Base-by-base conservation (phyloP, 164 flowering plant species). In the Piper betle region DNA sequence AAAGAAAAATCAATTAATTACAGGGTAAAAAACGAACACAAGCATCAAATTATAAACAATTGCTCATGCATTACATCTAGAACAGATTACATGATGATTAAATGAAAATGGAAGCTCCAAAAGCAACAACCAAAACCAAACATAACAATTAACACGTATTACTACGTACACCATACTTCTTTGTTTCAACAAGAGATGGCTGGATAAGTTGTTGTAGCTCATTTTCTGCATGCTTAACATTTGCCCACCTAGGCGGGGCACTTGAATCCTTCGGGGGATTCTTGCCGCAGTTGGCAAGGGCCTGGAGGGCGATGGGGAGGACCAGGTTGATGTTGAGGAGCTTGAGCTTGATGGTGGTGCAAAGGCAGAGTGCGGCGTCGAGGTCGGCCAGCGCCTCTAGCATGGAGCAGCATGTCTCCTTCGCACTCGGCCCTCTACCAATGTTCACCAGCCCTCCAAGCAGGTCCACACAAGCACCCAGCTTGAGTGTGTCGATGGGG, bases 301-400 rank as follows among this genome's bases (percentile, higher is more conserved):
- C 74, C 58, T 77, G 53, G 13, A 86, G 85, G 50, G 89, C 85
- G 60, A 84, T 66, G 53, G 93, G 93, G 2, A 82, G 1, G 62
- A 77, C 58, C 57, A 82, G 59, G 58, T 68, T 77, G 57, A 84
- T 63, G 62, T 82, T 80, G 1, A 82, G 75, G 58, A 84, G 76
- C 74, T 84, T 84, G 57, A 64, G 71, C 55, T 74, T 86, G 53
- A 86, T 78, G 61, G 84, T 75, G 60, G 84, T 86, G 75, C 93
- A 86, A 0, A 86, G 80, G 66, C 89, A 86, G 2, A 83, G 10
- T 0, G 90, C 90, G 0, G 90, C 94, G 15, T 86, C 89, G 55
- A 84, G 62, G 64, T 74, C 82, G 6, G 70, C 64, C 10, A 86
- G 78, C 54, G 87, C 90, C 37, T 69, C 62, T 3, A 86, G 78